Evolutionary conservation across 1,284 basidiomycete species (phyloP).

Genomic region (Peniophora sp.): DNA sequence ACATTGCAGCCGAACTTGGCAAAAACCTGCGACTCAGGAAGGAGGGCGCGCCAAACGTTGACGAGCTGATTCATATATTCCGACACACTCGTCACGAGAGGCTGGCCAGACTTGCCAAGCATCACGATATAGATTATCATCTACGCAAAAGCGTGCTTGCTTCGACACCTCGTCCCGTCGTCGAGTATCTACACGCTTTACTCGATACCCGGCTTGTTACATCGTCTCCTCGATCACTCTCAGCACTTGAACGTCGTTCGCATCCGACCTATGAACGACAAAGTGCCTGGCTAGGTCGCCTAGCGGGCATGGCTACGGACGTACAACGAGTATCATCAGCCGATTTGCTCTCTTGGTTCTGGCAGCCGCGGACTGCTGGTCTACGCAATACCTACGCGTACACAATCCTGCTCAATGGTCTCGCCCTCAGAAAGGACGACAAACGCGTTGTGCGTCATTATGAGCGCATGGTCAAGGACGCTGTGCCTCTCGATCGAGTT

Average conservation of each 20-base stretch:
- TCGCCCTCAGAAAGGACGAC: background rate
- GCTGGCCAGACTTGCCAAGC: background rate
- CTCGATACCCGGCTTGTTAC: background rate
- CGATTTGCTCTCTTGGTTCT: background rate
- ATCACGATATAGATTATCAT: background rate
- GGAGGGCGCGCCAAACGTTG: background rate
- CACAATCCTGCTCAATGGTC: background rate
- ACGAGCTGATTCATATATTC: background rate
- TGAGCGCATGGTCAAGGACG: background rate
- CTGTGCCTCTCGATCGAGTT: background rate
- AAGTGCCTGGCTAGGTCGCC: no score
- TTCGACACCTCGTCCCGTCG: background rate
- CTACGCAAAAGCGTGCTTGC: background rate
- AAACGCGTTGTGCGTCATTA: background rate
- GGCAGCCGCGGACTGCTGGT: background rate
- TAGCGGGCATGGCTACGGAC: no score
- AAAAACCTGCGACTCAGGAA: background rate
- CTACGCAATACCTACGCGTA: background rate
- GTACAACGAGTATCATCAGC: no score
- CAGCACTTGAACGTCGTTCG: no score
- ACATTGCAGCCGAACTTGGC: background rate
- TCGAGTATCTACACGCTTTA: background rate
- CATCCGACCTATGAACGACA: no score
- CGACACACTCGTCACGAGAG: background rate
- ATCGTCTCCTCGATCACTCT: no score